A percentile compares a stretch with the other conserved stretches of the same genome.
phyloP scores from a whole-genome alignment of 495 filamentous ascomycete species.

The Annulohypoxylon stygium region DNA sequence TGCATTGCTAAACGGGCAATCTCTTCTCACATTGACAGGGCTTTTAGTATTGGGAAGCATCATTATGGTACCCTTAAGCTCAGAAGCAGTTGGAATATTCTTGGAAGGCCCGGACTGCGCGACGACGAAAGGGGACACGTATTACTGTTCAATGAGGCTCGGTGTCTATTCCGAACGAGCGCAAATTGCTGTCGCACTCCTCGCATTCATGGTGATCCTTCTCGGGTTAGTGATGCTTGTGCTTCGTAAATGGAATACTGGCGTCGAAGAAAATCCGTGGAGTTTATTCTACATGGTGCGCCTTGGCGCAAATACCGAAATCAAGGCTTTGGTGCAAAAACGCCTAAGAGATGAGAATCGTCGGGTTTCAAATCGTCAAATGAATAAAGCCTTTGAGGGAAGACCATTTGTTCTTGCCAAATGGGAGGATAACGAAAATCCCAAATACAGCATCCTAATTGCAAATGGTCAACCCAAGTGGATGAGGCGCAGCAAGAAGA shows the following conservation, averaged over 20 bases:
- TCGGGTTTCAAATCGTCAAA: slow-evolving; percentile 26
- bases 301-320: slow-evolving; percentile 43
- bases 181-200: slow-evolving; percentile 39
- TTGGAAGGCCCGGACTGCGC: slow-evolving; percentile 41
- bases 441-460: slow-evolving; percentile 36
- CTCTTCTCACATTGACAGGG: slow-evolving; percentile 44
- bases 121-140: slow-evolving; percentile 4
- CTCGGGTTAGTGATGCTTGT: slow-evolving; percentile 26
- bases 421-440: slow-evolving; percentile 36
- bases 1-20: slow-evolving; percentile 35
- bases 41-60: slow-evolving; percentile 43
- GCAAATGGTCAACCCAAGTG: slow-evolving; percentile 16
- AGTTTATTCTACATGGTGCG: slow-evolving; percentile 44
- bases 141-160: slow-evolving; percentile 38
- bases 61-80: slow-evolving; percentile 43
- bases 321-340: slow-evolving; percentile 38
- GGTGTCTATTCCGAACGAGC: slow-evolving; percentile 38
- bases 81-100: slow-evolving; percentile 44
- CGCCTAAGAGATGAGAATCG: slow-evolving; percentile 39
- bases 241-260: slow-evolving; percentile 51
- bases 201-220: slow-evolving; percentile 41
- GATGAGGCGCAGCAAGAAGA: slow-evolving; percentile 31
- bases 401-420: slow-evolving; percentile 28
- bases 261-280: slow-evolving; percentile 52
- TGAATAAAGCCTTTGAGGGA: slow-evolving; percentile 22